Evolutionary conservation across 495 filamentous ascomycete genomes (phyloP).

Genomic region (Neurospora tetraspora): DNA sequence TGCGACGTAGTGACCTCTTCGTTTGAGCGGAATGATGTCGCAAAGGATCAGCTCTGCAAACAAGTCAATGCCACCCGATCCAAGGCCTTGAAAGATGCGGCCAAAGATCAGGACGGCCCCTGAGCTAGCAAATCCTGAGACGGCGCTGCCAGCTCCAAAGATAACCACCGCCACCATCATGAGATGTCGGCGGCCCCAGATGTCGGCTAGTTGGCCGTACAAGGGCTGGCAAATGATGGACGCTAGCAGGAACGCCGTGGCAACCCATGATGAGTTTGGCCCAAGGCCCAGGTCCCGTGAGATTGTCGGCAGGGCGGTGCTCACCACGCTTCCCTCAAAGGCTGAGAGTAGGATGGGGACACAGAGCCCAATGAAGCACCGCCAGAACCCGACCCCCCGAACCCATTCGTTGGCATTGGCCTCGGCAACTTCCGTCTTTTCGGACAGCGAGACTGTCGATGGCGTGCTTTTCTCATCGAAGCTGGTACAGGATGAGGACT

Average conservation of each 20-base stretch:
- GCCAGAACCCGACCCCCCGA: slow-evolving; percentile 27
- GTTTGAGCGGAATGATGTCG: slow-evolving; percentile 62
- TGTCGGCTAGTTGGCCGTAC: slow-evolving; percentile 35
- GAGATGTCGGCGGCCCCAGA: slow-evolving; percentile 39
- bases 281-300: slow-evolving; percentile 20
- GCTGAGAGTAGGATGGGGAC: slow-evolving; percentile 31
- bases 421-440: slow-evolving; percentile 2
- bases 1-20: slow-evolving; percentile 50
- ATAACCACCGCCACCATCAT: slow-evolving; percentile 33
- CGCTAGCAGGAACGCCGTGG: slow-evolving; percentile 17
- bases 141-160: slow-evolving; percentile 32
- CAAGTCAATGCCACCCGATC: slow-evolving; percentile 59
- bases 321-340: slow-evolving; percentile 42
- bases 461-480: not conserved
- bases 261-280: slow-evolving; percentile 20
- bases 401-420: slow-evolving; percentile 8
- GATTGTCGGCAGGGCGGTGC: slow-evolving; percentile 38
- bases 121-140: slow-evolving; percentile 26
- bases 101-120: slow-evolving; percentile 59
- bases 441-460: slow-evolving; percentile 1
- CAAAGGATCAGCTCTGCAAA: slow-evolving; percentile 36
- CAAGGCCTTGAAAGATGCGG: slow-evolving; percentile 68
- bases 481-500: not conserved
- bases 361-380: slow-evolving; percentile 29
- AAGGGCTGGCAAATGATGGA: slow-evolving; percentile 26